phyloP scores from a whole-genome alignment of 2,329 filamentous ascomycete genomes.

The Pseudogymnoascus sp. region DNA sequence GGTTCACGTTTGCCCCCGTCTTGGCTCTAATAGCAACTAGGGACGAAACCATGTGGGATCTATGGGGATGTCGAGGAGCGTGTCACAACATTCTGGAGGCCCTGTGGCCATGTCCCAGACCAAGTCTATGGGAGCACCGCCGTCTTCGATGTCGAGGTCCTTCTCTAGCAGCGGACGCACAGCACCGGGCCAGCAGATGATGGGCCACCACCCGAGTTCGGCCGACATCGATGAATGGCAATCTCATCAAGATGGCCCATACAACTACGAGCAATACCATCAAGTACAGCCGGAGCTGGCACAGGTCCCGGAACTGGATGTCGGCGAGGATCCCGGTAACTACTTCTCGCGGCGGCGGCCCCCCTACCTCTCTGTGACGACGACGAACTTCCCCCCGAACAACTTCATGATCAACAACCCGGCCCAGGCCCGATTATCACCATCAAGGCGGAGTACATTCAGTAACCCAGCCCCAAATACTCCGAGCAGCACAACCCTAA shows the following conservation, averaged over 20 bases:
- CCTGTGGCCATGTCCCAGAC: background rate
- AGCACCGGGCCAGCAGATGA: background rate
- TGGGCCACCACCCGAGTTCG: background rate
- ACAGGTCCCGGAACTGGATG: constrained; percentile 23
- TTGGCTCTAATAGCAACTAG: background rate
- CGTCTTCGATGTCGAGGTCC: background rate
- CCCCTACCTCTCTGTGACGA: constrained; percentile 17
- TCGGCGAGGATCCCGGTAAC: constrained; percentile 21
- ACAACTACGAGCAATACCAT: background rate
- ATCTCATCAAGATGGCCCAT: background rate
- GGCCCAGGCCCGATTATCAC: background rate
- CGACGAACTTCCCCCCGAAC: constrained; percentile 13
- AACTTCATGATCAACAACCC: constrained; percentile 11
- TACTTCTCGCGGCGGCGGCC: constrained; percentile 19
- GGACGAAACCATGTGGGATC: background rate
- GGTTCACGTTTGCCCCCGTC: background rate
- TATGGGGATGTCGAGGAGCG: background rate
- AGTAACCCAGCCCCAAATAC: constrained; percentile 24
- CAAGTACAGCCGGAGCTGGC: constrained; percentile 15
- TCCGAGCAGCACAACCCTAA: constrained; percentile 25
- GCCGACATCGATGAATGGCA: background rate
- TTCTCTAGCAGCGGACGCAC: background rate
- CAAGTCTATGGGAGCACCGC: background rate
- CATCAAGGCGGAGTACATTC: constrained; percentile 15
- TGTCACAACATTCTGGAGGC: background rate